These are phyloP conservation scores for Orbilia ellipsospora DNA, from an alignment of 2,329 filamentous ascomycete genomes.

Conservation along the genomic window DNA sequence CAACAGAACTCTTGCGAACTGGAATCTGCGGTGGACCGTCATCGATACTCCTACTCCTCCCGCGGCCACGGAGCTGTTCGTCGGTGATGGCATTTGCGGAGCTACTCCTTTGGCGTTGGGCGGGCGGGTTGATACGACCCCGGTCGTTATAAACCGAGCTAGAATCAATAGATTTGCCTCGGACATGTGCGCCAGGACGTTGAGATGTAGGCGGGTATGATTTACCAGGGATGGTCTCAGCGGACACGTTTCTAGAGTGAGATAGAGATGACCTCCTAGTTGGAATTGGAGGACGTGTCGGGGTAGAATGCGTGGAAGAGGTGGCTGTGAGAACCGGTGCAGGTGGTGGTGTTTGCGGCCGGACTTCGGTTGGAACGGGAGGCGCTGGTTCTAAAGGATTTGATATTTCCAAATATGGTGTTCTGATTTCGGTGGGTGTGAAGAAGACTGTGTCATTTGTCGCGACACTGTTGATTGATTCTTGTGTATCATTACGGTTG, in stretches of 20 bases:
- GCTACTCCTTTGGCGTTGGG: conserved; percentile 49
- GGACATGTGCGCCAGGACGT: conserved; percentile 31
- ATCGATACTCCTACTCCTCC: conserved; percentile 45
- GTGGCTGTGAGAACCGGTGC: conserved; percentile 4
- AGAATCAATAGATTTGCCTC: conserved; percentile 51
- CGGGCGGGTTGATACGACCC: conserved; percentile 28
- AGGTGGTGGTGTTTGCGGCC: conserved; percentile 35
- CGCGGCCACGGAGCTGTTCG: conserved; percentile 34
- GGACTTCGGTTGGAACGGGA: conserved; percentile 20
- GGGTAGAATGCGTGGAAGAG: conserved; percentile 42
- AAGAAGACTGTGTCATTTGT: conserved; percentile 51
- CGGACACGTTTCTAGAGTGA: conserved; percentile 37
- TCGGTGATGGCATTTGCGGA: conserved; percentile 42
- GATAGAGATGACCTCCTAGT: conserved; percentile 43
- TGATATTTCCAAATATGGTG: conserved; percentile 20
- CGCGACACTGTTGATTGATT: conserved; percentile 30
- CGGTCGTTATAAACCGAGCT: conserved; percentile 45
- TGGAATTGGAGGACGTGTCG: conserved; percentile 35
- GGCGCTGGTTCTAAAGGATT: conserved; percentile 32
- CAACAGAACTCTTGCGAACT: conserved; percentile 47
- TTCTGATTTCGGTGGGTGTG: conserved; percentile 38
- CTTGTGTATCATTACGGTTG: conserved; percentile 28
- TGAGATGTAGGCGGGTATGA: conserved; percentile 49
- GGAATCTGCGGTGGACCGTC: conserved; percentile 51
- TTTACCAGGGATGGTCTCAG: conserved; percentile 37